Conservation (phyloP, 108 stramenopile species). For the Parietichytrium sp. region DNA sequence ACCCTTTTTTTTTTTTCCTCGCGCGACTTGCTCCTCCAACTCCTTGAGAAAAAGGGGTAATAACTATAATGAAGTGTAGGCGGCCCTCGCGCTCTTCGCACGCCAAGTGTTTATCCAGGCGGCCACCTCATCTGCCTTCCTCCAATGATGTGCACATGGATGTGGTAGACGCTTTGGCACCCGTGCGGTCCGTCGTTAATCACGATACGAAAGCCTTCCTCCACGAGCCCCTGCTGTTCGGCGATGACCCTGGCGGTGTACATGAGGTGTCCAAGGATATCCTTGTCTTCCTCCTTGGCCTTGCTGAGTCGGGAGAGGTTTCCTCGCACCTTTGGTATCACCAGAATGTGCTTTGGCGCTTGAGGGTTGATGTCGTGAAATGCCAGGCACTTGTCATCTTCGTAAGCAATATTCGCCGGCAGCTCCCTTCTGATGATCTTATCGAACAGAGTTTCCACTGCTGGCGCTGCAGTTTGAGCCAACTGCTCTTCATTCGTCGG, state of each 20-base stretch:
- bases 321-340: constrained; percentile 92
- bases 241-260: constrained; percentile 61
- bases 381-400: constrained; percentile 82
- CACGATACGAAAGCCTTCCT: constrained; percentile 46
- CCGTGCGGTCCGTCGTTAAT: constrained; percentile 65
- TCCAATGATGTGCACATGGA: constrained; percentile 58
- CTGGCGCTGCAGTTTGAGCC: neutral
- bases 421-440: constrained; percentile 86
- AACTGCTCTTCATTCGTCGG: constrained; percentile 22
- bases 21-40: no score
- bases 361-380: constrained; percentile 90
- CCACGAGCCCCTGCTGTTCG: neutral
- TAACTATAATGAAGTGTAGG: no score
- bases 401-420: constrained; percentile 84
- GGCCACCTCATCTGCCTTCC: constrained; percentile 62
- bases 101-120: constrained; percentile 52
- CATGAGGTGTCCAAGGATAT: constrained; percentile 87
- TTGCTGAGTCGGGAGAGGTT: constrained; percentile 84
- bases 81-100: no score
- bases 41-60: no score
- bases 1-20: no score
- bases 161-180: constrained; percentile 63
- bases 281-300: constrained; percentile 83
- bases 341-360: constrained; percentile 86
- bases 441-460: constrained; percentile 81